Percentiles rank a stretch among this genome's conserved stretches.
Evolutionary conservation across 192 early-diverging fungal genomes (phyloP).

Genomic region (Phycomyces nitens): DNA sequence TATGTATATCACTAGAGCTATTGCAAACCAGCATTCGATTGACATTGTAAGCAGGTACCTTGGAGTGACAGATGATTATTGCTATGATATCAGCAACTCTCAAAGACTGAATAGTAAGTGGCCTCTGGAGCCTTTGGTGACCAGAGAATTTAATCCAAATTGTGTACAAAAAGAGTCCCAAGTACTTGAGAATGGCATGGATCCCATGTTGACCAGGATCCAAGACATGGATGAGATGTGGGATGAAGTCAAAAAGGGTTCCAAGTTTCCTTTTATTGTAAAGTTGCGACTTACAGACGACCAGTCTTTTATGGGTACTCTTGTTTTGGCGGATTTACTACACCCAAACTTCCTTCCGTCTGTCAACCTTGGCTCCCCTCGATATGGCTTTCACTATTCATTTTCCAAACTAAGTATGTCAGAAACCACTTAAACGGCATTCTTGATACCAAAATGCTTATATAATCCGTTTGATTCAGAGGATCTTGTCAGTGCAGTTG

Average conservation of each 20-base stretch:
- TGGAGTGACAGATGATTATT: not conserved
- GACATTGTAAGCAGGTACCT: not conserved
- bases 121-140: no score
- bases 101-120: not conserved
- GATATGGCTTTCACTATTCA: not conserved
- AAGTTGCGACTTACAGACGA: not conserved
- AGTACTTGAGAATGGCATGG: not conserved
- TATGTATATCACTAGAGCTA: not conserved
- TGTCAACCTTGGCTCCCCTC: not conserved
- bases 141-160: no score
- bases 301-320: not conserved
- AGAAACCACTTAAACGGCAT: no score
- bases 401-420: not conserved
- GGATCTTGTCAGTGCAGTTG: not conserved
- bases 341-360: not conserved
- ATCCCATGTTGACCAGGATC: not conserved
- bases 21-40: not conserved
- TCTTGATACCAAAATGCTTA: no score
- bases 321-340: not conserved
- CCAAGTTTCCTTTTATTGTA: not conserved
- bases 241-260: not conserved
- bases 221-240: not conserved
- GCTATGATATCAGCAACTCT: not conserved
- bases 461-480: not conserved
- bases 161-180: not conserved